phyloP scores from a whole-genome alignment of 257 asterid species.

The Solanum paucissectum region DNA sequence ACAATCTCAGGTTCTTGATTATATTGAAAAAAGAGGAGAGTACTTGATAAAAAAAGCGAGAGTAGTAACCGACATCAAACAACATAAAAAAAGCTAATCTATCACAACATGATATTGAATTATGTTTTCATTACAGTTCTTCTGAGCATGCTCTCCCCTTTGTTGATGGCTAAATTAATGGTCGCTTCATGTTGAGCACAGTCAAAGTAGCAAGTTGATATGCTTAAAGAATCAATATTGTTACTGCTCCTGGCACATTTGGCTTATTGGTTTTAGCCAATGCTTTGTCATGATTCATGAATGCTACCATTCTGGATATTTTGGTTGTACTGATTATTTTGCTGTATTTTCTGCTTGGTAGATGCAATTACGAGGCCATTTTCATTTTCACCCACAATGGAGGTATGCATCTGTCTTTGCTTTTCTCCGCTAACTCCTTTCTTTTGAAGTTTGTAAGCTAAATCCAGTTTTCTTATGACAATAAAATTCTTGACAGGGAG shows the following conservation, averaged over 20 bases:
- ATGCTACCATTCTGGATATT: background rate
- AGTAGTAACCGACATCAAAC: background rate
- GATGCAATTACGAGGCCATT: constrained; percentile 61
- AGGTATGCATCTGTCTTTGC: constrained; percentile 34
- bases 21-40: background rate
- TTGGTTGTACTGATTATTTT: constrained; percentile 8
- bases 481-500: constrained; percentile 41
- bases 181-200: background rate
- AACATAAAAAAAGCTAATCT: background rate
- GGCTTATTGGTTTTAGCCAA: background rate
- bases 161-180: background rate
- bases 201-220: background rate
- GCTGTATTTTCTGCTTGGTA: constrained; percentile 13
- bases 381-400: constrained; percentile 81
- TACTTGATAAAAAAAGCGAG: background rate
- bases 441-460: background rate
- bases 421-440: background rate
- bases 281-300: background rate
- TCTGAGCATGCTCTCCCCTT: background rate
- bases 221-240: background rate
- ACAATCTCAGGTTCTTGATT: background rate
- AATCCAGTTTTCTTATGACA: background rate
- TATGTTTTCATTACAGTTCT: background rate
- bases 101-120: background rate
- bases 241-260: background rate